These are phyloP conservation scores for Podila verticillata DNA, from an alignment of 192 early-diverging fungal species.

Conservation along the genomic window DNA sequence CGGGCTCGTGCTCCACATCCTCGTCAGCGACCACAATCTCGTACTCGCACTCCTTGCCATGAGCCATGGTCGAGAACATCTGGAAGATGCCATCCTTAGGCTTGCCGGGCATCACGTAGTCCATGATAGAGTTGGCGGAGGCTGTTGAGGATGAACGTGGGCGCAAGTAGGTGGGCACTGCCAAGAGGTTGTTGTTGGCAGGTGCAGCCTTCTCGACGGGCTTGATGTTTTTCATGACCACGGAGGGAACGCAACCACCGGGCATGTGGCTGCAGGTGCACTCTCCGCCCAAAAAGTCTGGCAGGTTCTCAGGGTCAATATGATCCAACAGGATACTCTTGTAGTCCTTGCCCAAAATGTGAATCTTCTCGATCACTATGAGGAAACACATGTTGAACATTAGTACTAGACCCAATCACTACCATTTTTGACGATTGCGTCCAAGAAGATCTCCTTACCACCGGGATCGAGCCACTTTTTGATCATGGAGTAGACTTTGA, in stretches of 20 bases:
- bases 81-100: slow-evolving; percentile 49
- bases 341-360: slow-evolving; percentile 73
- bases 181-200: slow-evolving; percentile 15
- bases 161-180: slow-evolving; percentile 41
- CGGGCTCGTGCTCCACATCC: slow-evolving; percentile 37
- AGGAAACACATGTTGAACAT: background rate
- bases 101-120: slow-evolving; percentile 42
- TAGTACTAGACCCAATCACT: too few species aligned
- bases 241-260: slow-evolving; percentile 61
- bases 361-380: slow-evolving; percentile 64
- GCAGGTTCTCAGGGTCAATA: slow-evolving; percentile 73
- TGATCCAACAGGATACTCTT: slow-evolving; percentile 66
- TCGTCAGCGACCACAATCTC: slow-evolving; percentile 49
- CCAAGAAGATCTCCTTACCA: slow-evolving; percentile 54
- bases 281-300: slow-evolving; percentile 74
- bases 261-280: slow-evolving; percentile 80
- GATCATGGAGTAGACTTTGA: slow-evolving; percentile 80
- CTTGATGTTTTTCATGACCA: slow-evolving; percentile 52
- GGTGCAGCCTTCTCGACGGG: slow-evolving; percentile 23
- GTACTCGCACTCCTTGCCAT: slow-evolving; percentile 45
- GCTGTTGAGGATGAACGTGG: slow-evolving; percentile 38
- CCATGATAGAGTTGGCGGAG: slow-evolving; percentile 47
- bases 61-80: slow-evolving; percentile 35
- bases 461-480: slow-evolving; percentile 84
- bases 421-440: too few species aligned